Base-by-base conservation (phyloP, 768 basidiomycete species). In the Tephrocybe sp. region DNA sequence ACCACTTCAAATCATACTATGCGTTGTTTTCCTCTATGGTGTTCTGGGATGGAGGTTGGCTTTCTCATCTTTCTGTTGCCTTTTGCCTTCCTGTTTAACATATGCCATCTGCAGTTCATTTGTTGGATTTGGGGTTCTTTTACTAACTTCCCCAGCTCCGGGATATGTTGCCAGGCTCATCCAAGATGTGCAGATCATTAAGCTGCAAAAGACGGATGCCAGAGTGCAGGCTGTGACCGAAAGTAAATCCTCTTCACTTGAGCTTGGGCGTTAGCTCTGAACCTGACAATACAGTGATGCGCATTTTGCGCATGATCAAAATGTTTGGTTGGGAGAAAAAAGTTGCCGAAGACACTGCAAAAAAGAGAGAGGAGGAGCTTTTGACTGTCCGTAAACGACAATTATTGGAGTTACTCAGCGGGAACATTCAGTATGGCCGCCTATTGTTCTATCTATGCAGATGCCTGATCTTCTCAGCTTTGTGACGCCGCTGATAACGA, bases 301-400 rank as follows among this genome's bases (percentile, higher is more conserved):
- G 75, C 48, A 76, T 81, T 17, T 64, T 85, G 12, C 75, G 84
- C 14, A 85, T 87, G 80, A 71, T 87, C 61, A 88, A 89, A 65
- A 67, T 88, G 38, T 87, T 89, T 58, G 87, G 75, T 9, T 79
- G 87, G 77, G 76, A 84, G 73, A 73, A 76, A 51, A 74, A 78
- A 40, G 76, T 85, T 60, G 69, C 76, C 19, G 62, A 73, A 10
- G 72, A 73, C 44, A 70, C 90, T 39, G 65, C 72, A 16, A 73
- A 74, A 26, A 80, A 80, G 58, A 76, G 88, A 52, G 77, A 84
- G 39, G 75, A 76, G 3, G 89, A 91, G 63, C 65, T 91, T 12
- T 49, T 58, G 3, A 76, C 73, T 64, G 68, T 84, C 36, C 76
- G 74, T 71, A 78, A 76, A 58, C 65, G 74, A 36, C 77, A 82